Evolutionary conservation across 2,329 filamentous ascomycete species (phyloP), one percentile per base, ranked within the genome.

Genomic region (Clarireedia paspali): DNA sequence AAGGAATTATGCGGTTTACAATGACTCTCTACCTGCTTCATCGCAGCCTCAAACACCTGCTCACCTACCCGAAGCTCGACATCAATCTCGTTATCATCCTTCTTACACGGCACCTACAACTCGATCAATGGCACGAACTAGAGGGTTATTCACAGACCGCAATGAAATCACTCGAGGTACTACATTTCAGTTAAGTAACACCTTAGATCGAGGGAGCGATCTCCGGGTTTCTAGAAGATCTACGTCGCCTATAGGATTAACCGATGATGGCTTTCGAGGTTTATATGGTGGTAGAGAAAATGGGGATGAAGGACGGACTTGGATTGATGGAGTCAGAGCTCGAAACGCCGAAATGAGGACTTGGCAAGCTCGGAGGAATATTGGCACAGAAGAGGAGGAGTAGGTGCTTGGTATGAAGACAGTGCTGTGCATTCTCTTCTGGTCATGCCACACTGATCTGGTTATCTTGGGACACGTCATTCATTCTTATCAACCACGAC

Each of bases 261-360:
- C 67, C 27, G 71, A 68, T n/a, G 69, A 71, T n/a, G 75, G 75
- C 0, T 76, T 75, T 57, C 66, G 66, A 59, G 75, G 77, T 12
- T 66, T 79, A 24, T 76, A 78, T 59, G 75, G 74, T 23, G 77
- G 75, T 12, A 67, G 67, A 48, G 77, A 80, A 64, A 80, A 80
- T 64, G 68, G 69, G 1, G 73, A 75, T 44, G 75, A 77, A 54
- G 65, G 69, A 45, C 61, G 59, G 36, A 64, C 60, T 24, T 68
- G 66, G 64, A 54, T 60, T 39, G 64, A 67, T 20, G 65, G 65
- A 5, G 70, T 71, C 52, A 66, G 74, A 51, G 70, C 71, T 53
- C 66, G 71, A 14, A 61, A 63, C 53, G 64, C 62, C 14, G 61
- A 64, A 30, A 55, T 55, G 53, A 50, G 53, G 27, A 54, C 23